phyloP scores from a whole-genome alignment of 306 rosid species.

The Ammopiptanthus mongolicus region DNA sequence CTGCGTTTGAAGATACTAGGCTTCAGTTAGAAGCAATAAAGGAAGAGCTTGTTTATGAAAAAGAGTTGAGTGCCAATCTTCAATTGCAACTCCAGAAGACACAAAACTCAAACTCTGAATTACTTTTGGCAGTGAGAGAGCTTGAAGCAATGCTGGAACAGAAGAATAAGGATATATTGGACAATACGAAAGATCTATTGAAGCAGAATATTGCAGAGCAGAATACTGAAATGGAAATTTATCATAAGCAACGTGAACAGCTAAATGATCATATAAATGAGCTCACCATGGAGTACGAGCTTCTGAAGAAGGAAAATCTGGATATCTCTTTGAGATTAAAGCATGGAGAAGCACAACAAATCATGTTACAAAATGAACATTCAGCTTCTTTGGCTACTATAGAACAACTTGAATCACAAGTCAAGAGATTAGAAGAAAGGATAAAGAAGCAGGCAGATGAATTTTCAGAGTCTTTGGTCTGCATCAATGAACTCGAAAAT shows the following conservation, averaged over 20 bases:
- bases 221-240: conserved; percentile 54
- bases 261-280: conserved; percentile 54
- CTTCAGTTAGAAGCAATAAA: conserved; percentile 55
- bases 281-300: conserved; percentile 53
- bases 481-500: conserved; percentile 72
- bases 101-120: conserved; percentile 78
- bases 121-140: conserved; percentile 71
- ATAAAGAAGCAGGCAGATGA: conserved; percentile 64
- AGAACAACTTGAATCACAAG: conserved; percentile 72
- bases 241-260: conserved; percentile 46
- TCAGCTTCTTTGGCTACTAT: conserved; percentile 58
- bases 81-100: conserved; percentile 70
- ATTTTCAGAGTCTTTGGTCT: conserved; percentile 54
- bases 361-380: conserved; percentile 47
- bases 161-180: conserved; percentile 57
- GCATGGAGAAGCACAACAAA: conserved; percentile 43
- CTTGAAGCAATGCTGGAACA: conserved; percentile 70
- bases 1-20: conserved; percentile 56
- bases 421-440: conserved; percentile 65
- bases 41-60: conserved; percentile 81
- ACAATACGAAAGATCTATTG: conserved; percentile 36
- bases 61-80: conserved; percentile 48
- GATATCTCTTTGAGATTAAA: conserved; percentile 61
- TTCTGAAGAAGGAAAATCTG: conserved; percentile 67
- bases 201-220: conserved; percentile 53